Evolutionary conservation across 2,329 filamentous ascomycete species (phyloP), one percentile per base, ranked within the genome.

Genomic region (Hyphodiscus sp.): DNA sequence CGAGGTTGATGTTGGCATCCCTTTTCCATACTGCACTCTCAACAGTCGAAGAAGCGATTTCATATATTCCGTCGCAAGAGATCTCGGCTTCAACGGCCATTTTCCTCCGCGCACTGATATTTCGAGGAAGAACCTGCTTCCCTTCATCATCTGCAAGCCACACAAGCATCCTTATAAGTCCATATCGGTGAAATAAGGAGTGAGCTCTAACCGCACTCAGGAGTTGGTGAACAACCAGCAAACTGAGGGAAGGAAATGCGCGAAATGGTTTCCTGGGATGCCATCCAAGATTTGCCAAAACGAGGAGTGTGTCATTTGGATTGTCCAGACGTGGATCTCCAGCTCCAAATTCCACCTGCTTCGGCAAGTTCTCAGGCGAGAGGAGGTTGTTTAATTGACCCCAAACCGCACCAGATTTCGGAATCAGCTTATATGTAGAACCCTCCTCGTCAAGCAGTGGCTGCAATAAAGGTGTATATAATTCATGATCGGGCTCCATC

Each of bases 111-210:
- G 73, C 68, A 33, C 73, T 68, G 2, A 87, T 65, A 1, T 73
- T 71, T 50, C 79, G 79, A 0, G 91, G 86, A 8, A 96, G 54
- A 1, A 89, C 60, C 1, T 68, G 57, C 7, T 69, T 63, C 58
- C 82, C 82, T 52, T 89, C 85, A 0, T 79, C 73, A 44, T 84
- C 74, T 1, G 80, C 76, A 2, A 84, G 64, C 84, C 91, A 91
- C 41, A 91, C 67, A 1, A 97, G 76, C 74, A 92, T 85, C 47
- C 91, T 83, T 2, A 95, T 84, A 18, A 85, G 78, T 2, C 92
- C 92, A 66, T 90, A 91, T 26, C 76, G 74, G 62, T 96, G 86
- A 61, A 95, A 81, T 0, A 86, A 74, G 0, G 74, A 69, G 48
- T 81, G 75, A 2, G 75, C 72, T 56, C 81, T 76, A 51, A 87